Percentiles rank a stretch among this genome's conserved stretches.
These are phyloP conservation scores for Litsea cubeba DNA, from an alignment of 164 flowering plant genomes.

Conservation along the genomic window DNA sequence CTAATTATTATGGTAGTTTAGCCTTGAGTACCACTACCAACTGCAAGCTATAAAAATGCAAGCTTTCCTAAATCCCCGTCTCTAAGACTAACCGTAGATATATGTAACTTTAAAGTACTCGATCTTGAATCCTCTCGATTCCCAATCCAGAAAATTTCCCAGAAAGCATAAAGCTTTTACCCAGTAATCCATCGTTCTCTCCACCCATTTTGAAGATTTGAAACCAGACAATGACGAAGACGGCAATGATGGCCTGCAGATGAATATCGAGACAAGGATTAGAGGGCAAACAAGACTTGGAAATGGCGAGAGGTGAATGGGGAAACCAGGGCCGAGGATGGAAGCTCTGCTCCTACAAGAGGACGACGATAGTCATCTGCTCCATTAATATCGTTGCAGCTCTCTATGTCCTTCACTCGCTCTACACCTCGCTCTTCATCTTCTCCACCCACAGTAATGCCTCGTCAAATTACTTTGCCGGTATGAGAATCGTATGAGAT, in stretches of 20 bases:
- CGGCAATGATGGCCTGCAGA: slow-evolving; percentile 40
- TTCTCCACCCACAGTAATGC: slow-evolving; percentile 31
- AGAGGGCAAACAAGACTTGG: not conserved
- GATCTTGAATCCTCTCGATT: not conserved
- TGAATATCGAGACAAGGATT: slow-evolving; percentile 5
- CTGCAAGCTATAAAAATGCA: no score
- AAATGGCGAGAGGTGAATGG: slow-evolving; percentile 61
- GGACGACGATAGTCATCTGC: slow-evolving; percentile 66
- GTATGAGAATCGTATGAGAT: not conserved
- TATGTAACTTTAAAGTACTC: not conserved
- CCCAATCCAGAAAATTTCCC: not conserved
- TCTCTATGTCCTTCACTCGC: slow-evolving; percentile 71
- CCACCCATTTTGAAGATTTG: not conserved
- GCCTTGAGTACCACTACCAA: no score
- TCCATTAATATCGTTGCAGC: slow-evolving; percentile 71
- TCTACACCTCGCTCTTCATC: slow-evolving; percentile 56
- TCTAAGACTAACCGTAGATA: not conserved
- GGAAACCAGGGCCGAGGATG: slow-evolving; percentile 33
- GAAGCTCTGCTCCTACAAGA: slow-evolving; percentile 56
- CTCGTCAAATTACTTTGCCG: not conserved
- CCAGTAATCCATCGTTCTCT: not conserved
- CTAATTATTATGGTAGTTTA: no score
- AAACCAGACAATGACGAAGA: not conserved
- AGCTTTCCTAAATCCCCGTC: no score
- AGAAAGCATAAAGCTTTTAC: not conserved